Conservation (phyloP, 2,329 filamentous ascomycete species). For the Aspergillus viridinutans region DNA sequence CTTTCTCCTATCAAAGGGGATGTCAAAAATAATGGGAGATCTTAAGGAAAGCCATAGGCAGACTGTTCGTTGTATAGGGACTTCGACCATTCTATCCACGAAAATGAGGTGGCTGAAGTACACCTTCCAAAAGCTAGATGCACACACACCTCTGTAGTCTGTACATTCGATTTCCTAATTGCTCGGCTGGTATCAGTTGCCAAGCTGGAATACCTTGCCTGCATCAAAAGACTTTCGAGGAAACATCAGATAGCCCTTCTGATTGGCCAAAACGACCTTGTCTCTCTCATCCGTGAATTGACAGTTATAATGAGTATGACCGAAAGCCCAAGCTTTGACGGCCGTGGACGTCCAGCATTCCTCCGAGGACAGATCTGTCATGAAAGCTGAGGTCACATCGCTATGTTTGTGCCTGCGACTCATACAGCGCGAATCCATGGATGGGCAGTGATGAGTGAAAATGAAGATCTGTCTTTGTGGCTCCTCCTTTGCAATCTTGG, state of each 20-base stretch:
- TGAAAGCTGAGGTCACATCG: constrained; percentile 31
- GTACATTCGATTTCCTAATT: no score
- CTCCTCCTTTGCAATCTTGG: constrained; percentile 16
- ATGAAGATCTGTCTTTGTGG: constrained; percentile 23
- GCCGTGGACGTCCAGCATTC: constrained; percentile 30
- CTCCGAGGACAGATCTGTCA: constrained; percentile 35
- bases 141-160: no score
- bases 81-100: no score
- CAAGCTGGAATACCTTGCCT: constrained; percentile 16
- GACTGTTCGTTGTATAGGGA: no score
- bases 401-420: constrained; percentile 22
- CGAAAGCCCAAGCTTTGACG: constrained; percentile 43
- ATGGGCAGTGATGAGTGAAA: constrained; percentile 30
- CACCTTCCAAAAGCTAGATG: no score
- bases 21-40: no score
- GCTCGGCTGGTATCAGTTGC: no score
- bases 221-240: constrained; percentile 31
- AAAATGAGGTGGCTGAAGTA: no score
- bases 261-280: constrained; percentile 32
- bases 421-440: constrained; percentile 9
- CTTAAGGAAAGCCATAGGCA: no score
- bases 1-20: no score
- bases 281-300: constrained; percentile 24
- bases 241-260: constrained; percentile 31
- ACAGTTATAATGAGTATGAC: constrained; percentile 44